Conservation (phyloP, 257 asterid genomes). For the Gardenia jasminoides region DNA sequence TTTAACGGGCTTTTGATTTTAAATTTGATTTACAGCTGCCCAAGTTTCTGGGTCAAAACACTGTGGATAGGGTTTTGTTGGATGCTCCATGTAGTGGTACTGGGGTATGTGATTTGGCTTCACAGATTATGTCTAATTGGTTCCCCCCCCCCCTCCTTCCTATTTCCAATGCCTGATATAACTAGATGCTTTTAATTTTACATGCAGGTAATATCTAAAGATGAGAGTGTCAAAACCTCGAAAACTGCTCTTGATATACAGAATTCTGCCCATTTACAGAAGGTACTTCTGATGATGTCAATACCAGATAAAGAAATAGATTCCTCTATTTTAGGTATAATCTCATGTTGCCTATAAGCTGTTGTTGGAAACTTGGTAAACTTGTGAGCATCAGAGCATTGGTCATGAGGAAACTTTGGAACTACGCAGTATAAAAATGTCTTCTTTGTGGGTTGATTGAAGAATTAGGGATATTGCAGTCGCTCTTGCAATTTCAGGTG, state of each 20-base stretch:
- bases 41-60: slow-evolving; percentile 71
- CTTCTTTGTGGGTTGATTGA: background rate
- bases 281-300: slow-evolving; percentile 43
- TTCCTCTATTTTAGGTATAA: background rate
- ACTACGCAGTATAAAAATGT: background rate
- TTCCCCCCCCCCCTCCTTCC: background rate
- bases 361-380: background rate
- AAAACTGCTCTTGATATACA: slow-evolving; percentile 77
- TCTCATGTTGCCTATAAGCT: background rate
- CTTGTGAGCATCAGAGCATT: background rate
- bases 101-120: slow-evolving; percentile 56
- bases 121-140: slow-evolving; percentile 12
- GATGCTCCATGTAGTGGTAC: slow-evolving; percentile 99
- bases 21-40: slow-evolving; percentile 58
- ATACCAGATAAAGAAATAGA: background rate
- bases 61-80: slow-evolving; percentile 81
- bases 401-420: background rate
- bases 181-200: slow-evolving; percentile 14
- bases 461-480: background rate
- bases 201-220: slow-evolving; percentile 89
- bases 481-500: background rate
- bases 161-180: background rate
- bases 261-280: slow-evolving; percentile 71
- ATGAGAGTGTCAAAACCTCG: slow-evolving; percentile 86
- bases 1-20: background rate